Evolutionary conservation across 352 stramenopile species (phyloP).

Genomic region (Salisapilia sapeloensis): DNA sequence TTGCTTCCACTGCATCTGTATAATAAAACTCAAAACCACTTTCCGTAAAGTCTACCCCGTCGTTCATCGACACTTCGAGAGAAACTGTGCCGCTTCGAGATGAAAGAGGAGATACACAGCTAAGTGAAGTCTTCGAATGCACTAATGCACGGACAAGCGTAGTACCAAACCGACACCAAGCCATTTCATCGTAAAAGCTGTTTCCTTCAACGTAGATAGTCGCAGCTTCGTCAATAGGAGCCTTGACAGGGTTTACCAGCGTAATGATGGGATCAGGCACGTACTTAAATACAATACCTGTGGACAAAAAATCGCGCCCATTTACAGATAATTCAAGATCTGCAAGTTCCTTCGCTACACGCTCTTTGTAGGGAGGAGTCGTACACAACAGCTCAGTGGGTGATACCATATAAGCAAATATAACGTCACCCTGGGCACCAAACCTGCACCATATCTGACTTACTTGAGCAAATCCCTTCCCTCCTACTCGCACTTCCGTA

Average conservation of each 20-base stretch:
- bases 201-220: conserved; percentile 24
- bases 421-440: conserved; percentile 12
- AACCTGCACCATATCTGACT: conserved; percentile 48
- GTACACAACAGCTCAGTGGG: conserved; percentile 16
- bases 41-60: conserved; percentile 76
- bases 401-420: conserved; percentile 9
- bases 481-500: conserved; percentile 30
- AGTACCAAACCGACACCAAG: conserved; percentile 37
- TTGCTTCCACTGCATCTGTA: conserved; percentile 21
- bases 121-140: conserved; percentile 19
- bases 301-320: conserved; percentile 40
- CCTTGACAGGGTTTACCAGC: conserved; percentile 22
- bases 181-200: conserved; percentile 10
- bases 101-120: conserved; percentile 21
- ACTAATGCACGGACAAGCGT: conserved; percentile 16
- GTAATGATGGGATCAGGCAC: conserved; percentile 14
- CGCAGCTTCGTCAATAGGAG: conserved; percentile 30
- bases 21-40: conserved; percentile 54
- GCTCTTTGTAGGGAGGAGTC: conserved; percentile 11
- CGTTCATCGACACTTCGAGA: conserved; percentile 74
- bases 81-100: conserved; percentile 9
- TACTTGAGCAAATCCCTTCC: conserved; percentile 21
- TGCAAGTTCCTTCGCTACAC: conserved; percentile 7
- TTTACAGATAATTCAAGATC: conserved; percentile 50
- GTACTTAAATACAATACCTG: conserved; percentile 32